Evolutionary conservation across 306 rosid genomes (phyloP), one percentile per base, ranked within the genome.

Genomic region (Dryas alaskensis): DNA sequence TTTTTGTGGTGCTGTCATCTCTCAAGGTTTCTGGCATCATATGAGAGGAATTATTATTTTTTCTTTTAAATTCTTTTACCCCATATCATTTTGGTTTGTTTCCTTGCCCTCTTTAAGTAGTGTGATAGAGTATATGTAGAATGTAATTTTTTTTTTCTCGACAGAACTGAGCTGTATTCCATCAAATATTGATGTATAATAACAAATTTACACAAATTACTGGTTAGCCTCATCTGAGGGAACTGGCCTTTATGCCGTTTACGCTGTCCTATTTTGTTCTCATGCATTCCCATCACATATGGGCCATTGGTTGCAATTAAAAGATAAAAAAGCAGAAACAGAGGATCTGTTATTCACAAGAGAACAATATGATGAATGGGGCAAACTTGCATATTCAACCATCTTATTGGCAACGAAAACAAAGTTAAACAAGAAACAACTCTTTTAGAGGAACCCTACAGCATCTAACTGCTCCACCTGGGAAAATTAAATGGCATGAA

Each of bases 1-100:
- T 88, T 79, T 94, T 94, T 86, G 82, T 91, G 46, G 87, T 88
- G 46, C 80, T 91, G 11, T 91, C 98, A 74, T 94, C 97, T 25
- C 90, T 94, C 40, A 84, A 74, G 77, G 88, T 94, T 79, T 89
- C 95, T 5, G 90, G 89, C 46, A 76, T 87, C 86, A 84, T 94
- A 78, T 94, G 80, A 80, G 53, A 45, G 5, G 44, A 37, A 27
- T 42, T 5, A n/a, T 44, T 44, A 3, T 37, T 67, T 73, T 6
- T 22, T 54, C 75, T 55, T 44, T 4, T 62, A 6, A n/a, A 7
- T 39, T 43, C 49, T 25, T 42, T 62, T 1, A 17, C 19, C 10
- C 40, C 2, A 17, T 19, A 17, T 65, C 4, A 16, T 65, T 42
- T 45, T 7, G 4, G n/a, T 49, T 50, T 45, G 9, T 4, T 65